Conservation (phyloP, 768 basidiomycete genomes). For the Heimioporus sp. region DNA sequence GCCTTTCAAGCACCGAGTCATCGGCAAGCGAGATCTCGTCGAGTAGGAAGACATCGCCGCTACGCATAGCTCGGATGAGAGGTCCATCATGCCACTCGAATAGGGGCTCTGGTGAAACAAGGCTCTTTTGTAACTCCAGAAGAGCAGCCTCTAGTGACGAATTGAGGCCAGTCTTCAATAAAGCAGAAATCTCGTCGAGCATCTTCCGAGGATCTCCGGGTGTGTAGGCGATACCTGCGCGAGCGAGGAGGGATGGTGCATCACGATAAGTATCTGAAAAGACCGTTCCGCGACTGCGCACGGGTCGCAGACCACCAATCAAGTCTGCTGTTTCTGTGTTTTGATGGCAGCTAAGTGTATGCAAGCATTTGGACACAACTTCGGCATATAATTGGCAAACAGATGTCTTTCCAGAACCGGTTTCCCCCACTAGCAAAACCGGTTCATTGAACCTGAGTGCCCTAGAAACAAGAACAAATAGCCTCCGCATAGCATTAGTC, state of each 20-base stretch:
- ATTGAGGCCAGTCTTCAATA: constrained; percentile 30
- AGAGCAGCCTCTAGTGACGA: constrained; percentile 33
- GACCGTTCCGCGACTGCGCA: constrained; percentile 66
- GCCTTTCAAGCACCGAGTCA: constrained; percentile 94
- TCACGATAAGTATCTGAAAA: constrained; percentile 51
- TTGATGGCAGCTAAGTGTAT: constrained; percentile 91
- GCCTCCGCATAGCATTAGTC: constrained; percentile 90
- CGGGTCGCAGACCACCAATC: constrained; percentile 88
- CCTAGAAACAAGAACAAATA: constrained; percentile 81
- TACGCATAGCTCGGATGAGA: constrained; percentile 87
- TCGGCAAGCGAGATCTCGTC: constrained; percentile 98
- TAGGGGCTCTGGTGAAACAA: constrained; percentile 62
- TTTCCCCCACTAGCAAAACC: constrained; percentile 93
- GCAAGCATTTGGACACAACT: constrained; percentile 54
- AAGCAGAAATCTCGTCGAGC: constrained; percentile 20
- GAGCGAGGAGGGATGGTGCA: constrained; percentile 38
- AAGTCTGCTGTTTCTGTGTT: constrained; percentile 98
- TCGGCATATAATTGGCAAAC: constrained; percentile 89
- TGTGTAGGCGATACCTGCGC: constrained; percentile 35
- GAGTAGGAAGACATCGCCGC: constrained; percentile 82
- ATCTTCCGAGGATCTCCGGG: constrained; percentile 26
- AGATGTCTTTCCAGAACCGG: constrained; percentile 96
- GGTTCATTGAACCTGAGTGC: constrained; percentile 92
- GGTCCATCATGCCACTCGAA: constrained; percentile 99
- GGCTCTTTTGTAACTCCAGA: constrained; percentile 40